Evolutionary conservation across 352 stramenopile species (phyloP), one percentile per base, ranked within the genome.

Genomic region (Phytophthora rubi): DNA sequence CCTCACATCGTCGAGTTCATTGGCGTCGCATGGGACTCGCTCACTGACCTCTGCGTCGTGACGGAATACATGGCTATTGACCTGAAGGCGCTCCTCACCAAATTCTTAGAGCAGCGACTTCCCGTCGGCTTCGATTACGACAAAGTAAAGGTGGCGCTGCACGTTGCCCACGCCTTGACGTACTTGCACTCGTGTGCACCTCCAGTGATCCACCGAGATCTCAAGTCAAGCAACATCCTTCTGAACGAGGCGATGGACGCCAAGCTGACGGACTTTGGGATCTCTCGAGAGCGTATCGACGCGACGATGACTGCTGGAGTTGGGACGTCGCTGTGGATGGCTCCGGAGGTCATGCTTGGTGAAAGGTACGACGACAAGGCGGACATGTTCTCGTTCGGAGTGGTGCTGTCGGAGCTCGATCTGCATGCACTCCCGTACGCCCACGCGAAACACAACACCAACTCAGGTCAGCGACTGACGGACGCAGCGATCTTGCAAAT

Each of bases 31-130:
- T 88, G 77, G 80, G 77, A 81, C n/a, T 72, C 70, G 15, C 65
- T 83, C 26, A 72, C 57, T 0, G 69, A 82, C 32, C n/a, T 83
- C 4, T 77, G 68, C 18, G 69, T 73, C 47, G 76, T 86, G 6
- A 81, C 73, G 37, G 79, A 86, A 56, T 82, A 73, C 68, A 86
- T 86, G 79, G 62, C 57, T 10, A 68, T 71, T 6, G 76, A 86
- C 32, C 45, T 86, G 33, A 74, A 71, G 10, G 64, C 52, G 4
- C 53, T 81, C 13, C 54, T 86, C 21, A 33, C 47, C 26, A 69
- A 74, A 10, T 80, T 73, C 51, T 56, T 81, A 18, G 59, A 73
- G 21, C 65, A 70, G 15, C 53, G n/a, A 6, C 54, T 71, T 0
- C 63, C 71, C 3, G 55, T 69, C 32, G 44, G 39, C 12, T 71